phyloP scores from a whole-genome alignment of 2,329 filamentous ascomycete genomes.

The Amauroascus niger region DNA sequence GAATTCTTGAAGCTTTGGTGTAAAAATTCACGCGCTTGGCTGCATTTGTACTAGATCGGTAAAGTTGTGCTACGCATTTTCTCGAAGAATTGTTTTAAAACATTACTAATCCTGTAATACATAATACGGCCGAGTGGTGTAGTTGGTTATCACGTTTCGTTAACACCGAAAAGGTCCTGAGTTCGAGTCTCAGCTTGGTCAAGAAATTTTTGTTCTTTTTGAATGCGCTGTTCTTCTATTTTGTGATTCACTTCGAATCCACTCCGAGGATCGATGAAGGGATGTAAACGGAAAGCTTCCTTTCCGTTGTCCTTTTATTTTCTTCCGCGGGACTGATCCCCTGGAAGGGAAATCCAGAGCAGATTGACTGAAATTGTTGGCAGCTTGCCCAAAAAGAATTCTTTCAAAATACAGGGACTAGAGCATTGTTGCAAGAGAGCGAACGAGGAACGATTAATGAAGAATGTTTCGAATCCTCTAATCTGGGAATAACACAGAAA shows the following conservation, averaged over 20 bases:
- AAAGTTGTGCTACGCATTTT: background rate
- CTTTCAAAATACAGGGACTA: too few species aligned
- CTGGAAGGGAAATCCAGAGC: too few species aligned
- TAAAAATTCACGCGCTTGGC: conserved; percentile 5
- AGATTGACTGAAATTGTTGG: too few species aligned
- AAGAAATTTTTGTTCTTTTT: conserved; percentile 5
- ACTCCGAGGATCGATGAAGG: too few species aligned
- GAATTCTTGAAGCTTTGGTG: conserved; percentile 5
- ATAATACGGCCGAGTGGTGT: conserved; percentile 13
- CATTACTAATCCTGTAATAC: background rate
- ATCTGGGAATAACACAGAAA: background rate
- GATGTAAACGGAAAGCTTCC: too few species aligned
- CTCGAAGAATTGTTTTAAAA: background rate
- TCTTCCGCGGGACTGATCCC: background rate
- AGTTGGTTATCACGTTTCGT: conserved; percentile 16
- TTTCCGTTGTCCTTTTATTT: too few species aligned
- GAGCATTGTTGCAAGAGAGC: too few species aligned
- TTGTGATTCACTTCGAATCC: too few species aligned
- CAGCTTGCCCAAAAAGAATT: too few species aligned
- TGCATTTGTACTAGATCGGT: background rate
- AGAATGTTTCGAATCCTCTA: background rate
- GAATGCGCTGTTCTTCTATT: too few species aligned
- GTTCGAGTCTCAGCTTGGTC: conserved; percentile 18
- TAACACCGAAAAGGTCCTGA: conserved; percentile 18
- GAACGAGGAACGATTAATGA: background rate